Percentiles rank a stretch among this genome's conserved stretches.
phyloP scores from a whole-genome alignment of 2,329 filamentous ascomycete genomes.

The Juglanconis oblonga region DNA sequence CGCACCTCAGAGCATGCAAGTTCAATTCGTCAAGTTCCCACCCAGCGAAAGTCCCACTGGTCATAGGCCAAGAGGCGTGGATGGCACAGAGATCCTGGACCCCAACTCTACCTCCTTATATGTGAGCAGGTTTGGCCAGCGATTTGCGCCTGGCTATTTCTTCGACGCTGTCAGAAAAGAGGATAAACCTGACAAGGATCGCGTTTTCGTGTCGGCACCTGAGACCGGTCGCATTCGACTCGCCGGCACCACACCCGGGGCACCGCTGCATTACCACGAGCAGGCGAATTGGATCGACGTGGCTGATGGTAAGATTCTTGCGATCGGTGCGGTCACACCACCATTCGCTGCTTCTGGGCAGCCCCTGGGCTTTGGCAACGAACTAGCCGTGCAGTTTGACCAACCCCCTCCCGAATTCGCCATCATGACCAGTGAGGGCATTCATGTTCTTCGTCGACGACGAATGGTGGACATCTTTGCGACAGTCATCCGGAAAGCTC shows the following conservation, averaged over 20 bases:
- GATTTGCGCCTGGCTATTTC: slow-evolving; percentile 87
- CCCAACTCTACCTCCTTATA: slow-evolving; percentile 47
- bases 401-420: slow-evolving; percentile 78
- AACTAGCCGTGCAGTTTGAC: slow-evolving; percentile 95
- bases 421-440: slow-evolving; percentile 84
- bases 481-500: slow-evolving; percentile 68
- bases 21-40: slow-evolving; percentile 95
- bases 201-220: slow-evolving; percentile 80
- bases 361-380: slow-evolving; percentile 85
- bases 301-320: slow-evolving; percentile 62
- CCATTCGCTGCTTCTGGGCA: slow-evolving; percentile 67
- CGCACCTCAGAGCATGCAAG: slow-evolving; percentile 90
- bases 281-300: slow-evolving; percentile 77
- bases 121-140: slow-evolving; percentile 49
- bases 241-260: slow-evolving; percentile 45
- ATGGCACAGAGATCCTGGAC: slow-evolving; percentile 40
- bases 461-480: slow-evolving; percentile 92
- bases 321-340: slow-evolving; percentile 72
- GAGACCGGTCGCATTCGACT: slow-evolving; percentile 82
- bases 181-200: slow-evolving; percentile 54
- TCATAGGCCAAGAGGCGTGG: slow-evolving; percentile 30
- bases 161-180: slow-evolving; percentile 71
- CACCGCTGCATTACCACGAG: slow-evolving; percentile 65
- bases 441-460: slow-evolving; percentile 80
- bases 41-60: slow-evolving; percentile 42